Conservation (phyloP, 352 stramenopile genomes). For the Globisporangium acanthophoron region DNA sequence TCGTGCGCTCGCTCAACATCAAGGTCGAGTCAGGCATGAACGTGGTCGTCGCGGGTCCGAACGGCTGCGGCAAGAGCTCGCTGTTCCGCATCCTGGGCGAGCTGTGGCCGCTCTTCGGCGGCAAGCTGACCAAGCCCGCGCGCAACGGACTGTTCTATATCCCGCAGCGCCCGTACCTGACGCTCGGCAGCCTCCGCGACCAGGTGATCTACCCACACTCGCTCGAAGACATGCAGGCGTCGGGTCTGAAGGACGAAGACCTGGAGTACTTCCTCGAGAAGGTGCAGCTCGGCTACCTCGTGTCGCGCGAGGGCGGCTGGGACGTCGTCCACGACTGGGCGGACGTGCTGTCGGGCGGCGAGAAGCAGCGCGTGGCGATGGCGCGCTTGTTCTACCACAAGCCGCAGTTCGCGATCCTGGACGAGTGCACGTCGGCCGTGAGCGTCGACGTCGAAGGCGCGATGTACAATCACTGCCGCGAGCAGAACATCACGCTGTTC, state of each 20-base stretch:
- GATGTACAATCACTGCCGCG: constrained; percentile 83
- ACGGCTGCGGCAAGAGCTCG: constrained; percentile 85
- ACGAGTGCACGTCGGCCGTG: constrained; percentile 85
- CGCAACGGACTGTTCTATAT: constrained; percentile 89
- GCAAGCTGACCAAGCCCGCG: constrained; percentile 69
- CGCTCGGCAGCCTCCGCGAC: constrained; percentile 79
- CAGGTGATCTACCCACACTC: constrained; percentile 89
- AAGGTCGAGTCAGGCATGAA: constrained; percentile 88
- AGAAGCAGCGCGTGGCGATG: constrained; percentile 91
- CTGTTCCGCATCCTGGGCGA: constrained; percentile 86
- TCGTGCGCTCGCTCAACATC: constrained; percentile 74
- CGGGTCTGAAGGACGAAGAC: constrained; percentile 49
- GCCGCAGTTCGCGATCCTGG: constrained; percentile 87
- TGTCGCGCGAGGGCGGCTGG: constrained; percentile 69
- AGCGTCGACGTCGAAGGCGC: constrained; percentile 82
- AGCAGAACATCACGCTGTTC: constrained; percentile 90
- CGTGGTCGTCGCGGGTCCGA: constrained; percentile 79
- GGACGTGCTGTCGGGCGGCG: constrained; percentile 82
- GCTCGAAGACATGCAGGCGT: constrained; percentile 52
- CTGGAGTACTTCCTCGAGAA: constrained; percentile 69
- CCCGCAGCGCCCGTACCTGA: constrained; percentile 85
- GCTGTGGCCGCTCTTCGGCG: constrained; percentile 82
- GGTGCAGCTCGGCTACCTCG: constrained; percentile 76
- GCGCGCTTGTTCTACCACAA: constrained; percentile 88
- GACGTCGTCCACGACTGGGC: constrained; percentile 84